Evolutionary conservation across 176 grass and related monocot species (phyloP), one percentile per base, ranked within the genome.

Genomic region (Coix lacrymajobi): DNA sequence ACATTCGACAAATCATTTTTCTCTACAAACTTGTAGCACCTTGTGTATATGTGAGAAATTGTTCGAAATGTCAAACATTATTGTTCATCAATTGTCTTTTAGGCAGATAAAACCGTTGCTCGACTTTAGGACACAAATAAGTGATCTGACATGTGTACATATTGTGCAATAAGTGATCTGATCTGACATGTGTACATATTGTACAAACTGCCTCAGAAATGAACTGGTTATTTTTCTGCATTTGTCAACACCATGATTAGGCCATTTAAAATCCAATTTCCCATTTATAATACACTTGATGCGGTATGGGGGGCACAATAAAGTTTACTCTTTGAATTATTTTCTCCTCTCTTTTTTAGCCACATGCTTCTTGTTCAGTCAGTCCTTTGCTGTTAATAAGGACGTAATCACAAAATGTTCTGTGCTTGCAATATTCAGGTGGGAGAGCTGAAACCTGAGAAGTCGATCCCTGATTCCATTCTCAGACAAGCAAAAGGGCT

Each of bases 401-500:
- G 80, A 65, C 11, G 32, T 31, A 25, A 62, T 74, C 67, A 77
- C 15, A 19, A 32, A 81, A 71, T 57, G 29, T 64, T 17, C 1
- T 48, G 7, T 72, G 66, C 58, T 57, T 89, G 83, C 34, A n/a
- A 38, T 85, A 25, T 77, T 40, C 66, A 98, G 92, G 90, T 94
- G 25, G 90, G 88, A 80, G 82, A 65, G 73, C 40, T 98, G 66
- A 94, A 88, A 80, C 86, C 86, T 6, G 92, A 98, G 79, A 93
- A 94, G 61, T 89, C 83, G 5, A 94, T 98, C 65, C 92, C 95
- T 83, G 92, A 98, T 65, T 85, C 81, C 13, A 91, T 98, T 81
- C 88, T 94, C 28, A 93, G 82, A 81, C 86, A 94, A 84, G 95
- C 92, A 75, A 94, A 91, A 88, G 95, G 92, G 31, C 81, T 94